Percentiles rank a stretch among this genome's conserved stretches.
Evolutionary conservation across 2,329 filamentous ascomycete species (phyloP).

Genomic region (Penicillium sp.): DNA sequence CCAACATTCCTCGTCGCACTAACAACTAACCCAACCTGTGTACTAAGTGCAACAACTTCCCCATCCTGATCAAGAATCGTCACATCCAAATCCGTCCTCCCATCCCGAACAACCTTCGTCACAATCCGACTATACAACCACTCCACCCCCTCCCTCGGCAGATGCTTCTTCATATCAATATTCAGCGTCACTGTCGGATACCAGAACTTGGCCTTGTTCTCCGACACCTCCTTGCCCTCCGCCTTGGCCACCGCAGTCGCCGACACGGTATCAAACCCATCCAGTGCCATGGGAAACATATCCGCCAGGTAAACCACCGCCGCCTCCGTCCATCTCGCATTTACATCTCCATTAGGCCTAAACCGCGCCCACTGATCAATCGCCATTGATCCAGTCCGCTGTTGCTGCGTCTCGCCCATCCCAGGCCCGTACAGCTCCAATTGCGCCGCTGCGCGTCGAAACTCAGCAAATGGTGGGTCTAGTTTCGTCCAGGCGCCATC

Average conservation of each 20-base stretch:
- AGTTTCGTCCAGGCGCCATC: conserved; percentile 28
- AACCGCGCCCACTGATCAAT: conserved; percentile 67
- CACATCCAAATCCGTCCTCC: conserved; percentile 70
- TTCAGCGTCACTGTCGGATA: conserved; percentile 73
- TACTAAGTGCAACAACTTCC: conserved; percentile 63
- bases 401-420: conserved; percentile 19
- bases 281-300: conserved; percentile 63
- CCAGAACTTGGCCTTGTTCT: conserved; percentile 53
- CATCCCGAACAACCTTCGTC: conserved; percentile 64
- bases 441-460: conserved; percentile 49
- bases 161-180: conserved; percentile 68
- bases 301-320: conserved; percentile 64
- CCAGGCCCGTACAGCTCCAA: conserved; percentile 47
- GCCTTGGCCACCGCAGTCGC: conserved; percentile 27
- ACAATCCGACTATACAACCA: conserved; percentile 66
- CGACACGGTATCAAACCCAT: conserved; percentile 43
- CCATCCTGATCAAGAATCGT: conserved; percentile 60
- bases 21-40: conserved; percentile 63
- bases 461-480: conserved; percentile 30
- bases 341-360: conserved; percentile 45
- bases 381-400: conserved; percentile 13
- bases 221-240: conserved; percentile 20
- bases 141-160: conserved; percentile 64
- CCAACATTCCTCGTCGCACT: conserved; percentile 59
- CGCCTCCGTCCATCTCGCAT: conserved; percentile 58